Evolutionary conservation across 2,329 filamentous ascomycete species (phyloP).

Genomic region (Orbilia oligospora): DNA sequence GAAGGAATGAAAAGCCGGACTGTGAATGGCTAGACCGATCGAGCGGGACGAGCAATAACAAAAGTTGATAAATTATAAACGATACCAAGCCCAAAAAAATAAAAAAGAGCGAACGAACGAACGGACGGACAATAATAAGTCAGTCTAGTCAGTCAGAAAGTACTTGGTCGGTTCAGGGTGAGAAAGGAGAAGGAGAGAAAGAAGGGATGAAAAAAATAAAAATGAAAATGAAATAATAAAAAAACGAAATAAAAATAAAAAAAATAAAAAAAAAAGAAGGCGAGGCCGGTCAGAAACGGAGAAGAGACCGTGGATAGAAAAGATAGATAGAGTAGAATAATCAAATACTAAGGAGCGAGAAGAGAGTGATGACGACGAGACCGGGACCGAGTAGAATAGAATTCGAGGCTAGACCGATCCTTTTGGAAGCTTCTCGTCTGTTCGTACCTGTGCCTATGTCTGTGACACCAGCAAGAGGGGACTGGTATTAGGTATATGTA

Average conservation of each 20-base stretch:
- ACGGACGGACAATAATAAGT: background rate
- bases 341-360: background rate
- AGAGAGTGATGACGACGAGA: constrained; percentile 1
- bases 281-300: constrained; percentile 42
- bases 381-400: background rate
- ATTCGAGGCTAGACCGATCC: constrained; percentile 41
- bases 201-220: background rate
- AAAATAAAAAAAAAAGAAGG: constrained; percentile 4
- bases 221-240: too few species aligned
- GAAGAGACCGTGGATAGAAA: constrained; percentile 14
- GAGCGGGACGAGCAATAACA: constrained; percentile 31
- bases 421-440: constrained; percentile 41
- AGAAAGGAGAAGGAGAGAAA: background rate
- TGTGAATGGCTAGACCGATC: constrained; percentile 44
- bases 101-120: constrained; percentile 1
- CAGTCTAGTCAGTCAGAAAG: background rate
- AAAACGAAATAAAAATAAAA: background rate
- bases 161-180: background rate
- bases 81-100: constrained; percentile 7
- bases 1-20: constrained; percentile 5
- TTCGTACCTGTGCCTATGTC: constrained; percentile 4
- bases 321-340: background rate
- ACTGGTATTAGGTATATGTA: background rate
- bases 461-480: constrained; percentile 33
- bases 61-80: background rate